Conservation (phyloP, 768 basidiomycete genomes). For the Sutorius australiensis region DNA sequence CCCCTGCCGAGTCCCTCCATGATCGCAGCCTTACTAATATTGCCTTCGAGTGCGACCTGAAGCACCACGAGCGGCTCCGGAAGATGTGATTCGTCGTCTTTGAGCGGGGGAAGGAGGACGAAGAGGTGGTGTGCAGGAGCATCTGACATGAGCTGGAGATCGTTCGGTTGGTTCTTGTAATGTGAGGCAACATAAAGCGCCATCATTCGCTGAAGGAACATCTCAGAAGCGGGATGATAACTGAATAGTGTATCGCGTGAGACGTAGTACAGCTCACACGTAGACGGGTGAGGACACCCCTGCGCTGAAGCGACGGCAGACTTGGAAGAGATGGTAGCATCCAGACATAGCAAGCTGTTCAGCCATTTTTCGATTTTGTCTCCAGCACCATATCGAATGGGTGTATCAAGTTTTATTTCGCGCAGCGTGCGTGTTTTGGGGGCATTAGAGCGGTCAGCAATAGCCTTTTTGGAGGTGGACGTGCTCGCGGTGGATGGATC, state of each 20-base stretch:
- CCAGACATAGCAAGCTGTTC: slow-evolving; percentile 84
- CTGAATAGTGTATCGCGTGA: slow-evolving; percentile 95
- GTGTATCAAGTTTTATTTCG: slow-evolving; percentile 92
- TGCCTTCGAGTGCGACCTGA: slow-evolving; percentile 94
- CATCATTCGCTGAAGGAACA: slow-evolving; percentile 98
- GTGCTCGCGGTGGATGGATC: slow-evolving; percentile 35
- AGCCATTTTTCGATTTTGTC: slow-evolving; percentile 96
- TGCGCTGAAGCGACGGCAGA: slow-evolving; percentile 40
- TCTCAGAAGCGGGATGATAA: slow-evolving; percentile 95
- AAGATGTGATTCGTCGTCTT: slow-evolving; percentile 83
- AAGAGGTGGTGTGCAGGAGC: slow-evolving; percentile 97
- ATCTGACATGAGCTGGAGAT: slow-evolving; percentile 94
- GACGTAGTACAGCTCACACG: slow-evolving; percentile 94
- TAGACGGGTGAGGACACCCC: slow-evolving; percentile 92
- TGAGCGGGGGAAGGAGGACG: slow-evolving; percentile 88
- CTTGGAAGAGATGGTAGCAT: slow-evolving; percentile 64
- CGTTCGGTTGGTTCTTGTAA: slow-evolving; percentile 99
- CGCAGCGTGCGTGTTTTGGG: slow-evolving; percentile 70
- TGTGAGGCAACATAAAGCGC: slow-evolving; percentile 95
- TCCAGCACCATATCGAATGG: slow-evolving; percentile 84
- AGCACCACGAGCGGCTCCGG: slow-evolving; percentile 95
- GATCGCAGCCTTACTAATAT: slow-evolving; percentile 80
- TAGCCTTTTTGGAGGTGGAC: slow-evolving; percentile 50
- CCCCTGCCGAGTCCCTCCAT: slow-evolving; percentile 84
- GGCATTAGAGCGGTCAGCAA: slow-evolving; percentile 46